Evolutionary conservation across 192 early-diverging fungal species (phyloP).

Genomic region (Oehlia diaphana): DNA sequence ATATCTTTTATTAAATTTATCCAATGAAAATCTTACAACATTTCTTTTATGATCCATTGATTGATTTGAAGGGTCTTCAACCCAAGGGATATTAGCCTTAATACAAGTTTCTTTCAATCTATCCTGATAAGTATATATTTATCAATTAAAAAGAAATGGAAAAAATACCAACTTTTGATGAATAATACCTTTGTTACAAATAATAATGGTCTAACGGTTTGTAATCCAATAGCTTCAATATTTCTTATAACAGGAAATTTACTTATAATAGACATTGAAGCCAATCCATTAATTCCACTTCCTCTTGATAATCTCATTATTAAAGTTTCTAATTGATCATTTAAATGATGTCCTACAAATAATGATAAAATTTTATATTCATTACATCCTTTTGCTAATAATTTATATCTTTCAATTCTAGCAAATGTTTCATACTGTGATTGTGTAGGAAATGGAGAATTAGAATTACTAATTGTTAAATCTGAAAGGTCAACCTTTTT

Average conservation of each 20-base stretch:
- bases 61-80: slow-evolving; percentile 43
- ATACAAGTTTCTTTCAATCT: slow-evolving; percentile 40
- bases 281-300: slow-evolving; percentile 50
- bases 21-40: slow-evolving; percentile 36
- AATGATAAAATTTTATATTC: slow-evolving; percentile 39
- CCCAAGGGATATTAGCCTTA: slow-evolving; percentile 33
- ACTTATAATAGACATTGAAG: slow-evolving; percentile 36
- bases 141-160: neutral
- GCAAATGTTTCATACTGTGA: slow-evolving; percentile 41
- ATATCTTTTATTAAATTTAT: slow-evolving; percentile 17
- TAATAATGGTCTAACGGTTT: slow-evolving; percentile 44
- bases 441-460: slow-evolving; percentile 29
- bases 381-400: slow-evolving; percentile 40
- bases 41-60: slow-evolving; percentile 44
- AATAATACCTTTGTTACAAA: slow-evolving; percentile 39
- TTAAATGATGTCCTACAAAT: slow-evolving; percentile 45
- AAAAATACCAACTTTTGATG: neutral
- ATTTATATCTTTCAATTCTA: slow-evolving; percentile 39
- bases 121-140: slow-evolving; percentile 21
- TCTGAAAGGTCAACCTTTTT: neutral
- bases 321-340: slow-evolving; percentile 51
- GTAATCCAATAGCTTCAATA: slow-evolving; percentile 40
- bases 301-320: slow-evolving; percentile 42
- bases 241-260: slow-evolving; percentile 38
- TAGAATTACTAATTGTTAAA: neutral